These are phyloP conservation scores for Naematelia encephala DNA, from an alignment of 768 basidiomycete species.

Conservation along the genomic window DNA sequence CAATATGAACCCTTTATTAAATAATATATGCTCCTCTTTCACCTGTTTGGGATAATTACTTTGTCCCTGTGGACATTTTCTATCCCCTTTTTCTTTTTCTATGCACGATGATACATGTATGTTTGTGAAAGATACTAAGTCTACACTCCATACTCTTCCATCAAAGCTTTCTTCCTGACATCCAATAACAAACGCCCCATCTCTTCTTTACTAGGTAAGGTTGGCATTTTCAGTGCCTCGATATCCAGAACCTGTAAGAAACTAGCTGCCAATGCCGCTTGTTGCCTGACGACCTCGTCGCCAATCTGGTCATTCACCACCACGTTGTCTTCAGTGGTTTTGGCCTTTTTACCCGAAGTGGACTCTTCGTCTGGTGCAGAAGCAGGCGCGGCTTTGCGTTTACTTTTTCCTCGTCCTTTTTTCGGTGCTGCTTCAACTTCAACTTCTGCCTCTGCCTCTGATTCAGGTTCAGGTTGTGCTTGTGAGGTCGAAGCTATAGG, in stretches of 20 bases:
- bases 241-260: conserved; percentile 69
- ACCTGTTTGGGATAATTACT: too few species aligned
- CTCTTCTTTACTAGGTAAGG: conserved; percentile 69
- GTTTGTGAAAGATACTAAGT: too few species aligned
- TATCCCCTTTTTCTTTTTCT: too few species aligned
- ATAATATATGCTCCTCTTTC: too few species aligned
- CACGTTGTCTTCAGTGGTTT: conserved; percentile 21
- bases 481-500: conserved; percentile 7
- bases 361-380: conserved; percentile 53
- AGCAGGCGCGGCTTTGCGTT: conserved; percentile 24
- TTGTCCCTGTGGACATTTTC: too few species aligned
- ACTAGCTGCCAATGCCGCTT: conserved; percentile 25
- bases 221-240: conserved; percentile 70
- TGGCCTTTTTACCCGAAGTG: conserved; percentile 49
- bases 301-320: conserved; percentile 50
- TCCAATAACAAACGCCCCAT: conserved; percentile 73
- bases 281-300: conserved; percentile 29
- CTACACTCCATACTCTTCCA: conserved; percentile 70
- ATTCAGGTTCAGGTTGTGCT: conserved; percentile 1
- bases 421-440: not conserved
- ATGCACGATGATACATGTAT: not conserved
- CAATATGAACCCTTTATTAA: too few species aligned
- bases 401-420: conserved; percentile 8
- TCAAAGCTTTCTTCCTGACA: conserved; percentile 73
- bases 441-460: conserved; percentile 6